Conservation (phyloP, 1,284 basidiomycete genomes). For the Puccinia novopanici region DNA sequence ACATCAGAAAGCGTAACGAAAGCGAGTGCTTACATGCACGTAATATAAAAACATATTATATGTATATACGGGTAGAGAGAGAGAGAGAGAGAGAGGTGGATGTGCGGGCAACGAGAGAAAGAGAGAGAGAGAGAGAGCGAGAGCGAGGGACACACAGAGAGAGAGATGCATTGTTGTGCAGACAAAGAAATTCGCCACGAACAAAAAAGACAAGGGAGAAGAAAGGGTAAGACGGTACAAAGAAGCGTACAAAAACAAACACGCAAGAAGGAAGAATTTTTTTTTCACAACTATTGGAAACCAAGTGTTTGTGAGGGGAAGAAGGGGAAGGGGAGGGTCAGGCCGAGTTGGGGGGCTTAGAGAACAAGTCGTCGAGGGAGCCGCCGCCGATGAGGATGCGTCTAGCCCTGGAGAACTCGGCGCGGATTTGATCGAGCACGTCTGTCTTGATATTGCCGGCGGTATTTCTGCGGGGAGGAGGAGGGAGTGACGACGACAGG, state of each 20-base stretch:
- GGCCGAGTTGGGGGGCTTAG: no score
- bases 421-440: background rate
- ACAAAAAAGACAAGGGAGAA: background rate
- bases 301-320: no score
- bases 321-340: no score
- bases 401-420: slow-evolving; percentile 11
- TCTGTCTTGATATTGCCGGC: slow-evolving; percentile 14
- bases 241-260: no score
- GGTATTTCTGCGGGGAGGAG: slow-evolving; percentile 14
- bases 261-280: no score
- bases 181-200: background rate
- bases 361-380: background rate
- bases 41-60: no score
- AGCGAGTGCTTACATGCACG: no score
- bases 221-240: no score
- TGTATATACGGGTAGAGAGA: no score
- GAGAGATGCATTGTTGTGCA: background rate
- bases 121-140: background rate
- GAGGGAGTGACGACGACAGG: background rate
- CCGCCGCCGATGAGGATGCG: background rate
- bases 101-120: background rate
- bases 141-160: background rate
- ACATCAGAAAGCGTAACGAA: no score
- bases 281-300: no score
- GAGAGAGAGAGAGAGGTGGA: no score